Conservation (phyloP, 2,329 filamentous ascomycete genomes). For the Alternaria solani region DNA sequence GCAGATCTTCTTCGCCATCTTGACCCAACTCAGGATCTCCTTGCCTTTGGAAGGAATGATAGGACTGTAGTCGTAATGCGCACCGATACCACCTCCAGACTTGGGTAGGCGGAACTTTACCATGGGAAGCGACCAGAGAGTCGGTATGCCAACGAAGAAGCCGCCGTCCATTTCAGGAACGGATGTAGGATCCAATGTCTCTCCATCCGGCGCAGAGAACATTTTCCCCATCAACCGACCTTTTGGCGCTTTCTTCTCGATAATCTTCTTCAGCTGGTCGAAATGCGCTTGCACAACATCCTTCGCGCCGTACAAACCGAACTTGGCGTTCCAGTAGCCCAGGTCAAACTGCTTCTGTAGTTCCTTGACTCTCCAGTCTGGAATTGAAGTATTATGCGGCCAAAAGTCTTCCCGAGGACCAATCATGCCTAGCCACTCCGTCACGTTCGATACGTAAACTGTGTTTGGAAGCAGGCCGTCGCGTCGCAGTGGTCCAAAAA, state of each 20-base stretch:
- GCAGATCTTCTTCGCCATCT: slow-evolving; percentile 53
- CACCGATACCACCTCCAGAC: slow-evolving; percentile 38
- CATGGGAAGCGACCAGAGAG: slow-evolving; percentile 44
- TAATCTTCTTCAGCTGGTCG: slow-evolving; percentile 50
- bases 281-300: slow-evolving; percentile 57
- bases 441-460: slow-evolving; percentile 57
- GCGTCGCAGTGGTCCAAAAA: slow-evolving; percentile 56
- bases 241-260: slow-evolving; percentile 48
- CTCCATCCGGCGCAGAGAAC: slow-evolving; percentile 51
- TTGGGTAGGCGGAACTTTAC: slow-evolving; percentile 44
- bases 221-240: slow-evolving; percentile 51
- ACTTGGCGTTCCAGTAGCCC: slow-evolving; percentile 58
- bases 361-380: slow-evolving; percentile 56
- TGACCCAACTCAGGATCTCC: slow-evolving; percentile 54
- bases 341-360: slow-evolving; percentile 53
- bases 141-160: slow-evolving; percentile 44
- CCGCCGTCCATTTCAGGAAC: slow-evolving; percentile 42
- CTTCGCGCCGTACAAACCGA: slow-evolving; percentile 56
- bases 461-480: slow-evolving; percentile 55
- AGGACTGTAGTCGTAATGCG: slow-evolving; percentile 45
- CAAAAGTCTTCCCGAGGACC: slow-evolving; percentile 56
- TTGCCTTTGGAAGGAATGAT: slow-evolving; percentile 49
- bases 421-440: slow-evolving; percentile 57
- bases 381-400: slow-evolving; percentile 55
- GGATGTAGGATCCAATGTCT: slow-evolving; percentile 50